Base-by-base conservation (phyloP, 805 yeast species). In the Nakazawaea anatomiae region DNA sequence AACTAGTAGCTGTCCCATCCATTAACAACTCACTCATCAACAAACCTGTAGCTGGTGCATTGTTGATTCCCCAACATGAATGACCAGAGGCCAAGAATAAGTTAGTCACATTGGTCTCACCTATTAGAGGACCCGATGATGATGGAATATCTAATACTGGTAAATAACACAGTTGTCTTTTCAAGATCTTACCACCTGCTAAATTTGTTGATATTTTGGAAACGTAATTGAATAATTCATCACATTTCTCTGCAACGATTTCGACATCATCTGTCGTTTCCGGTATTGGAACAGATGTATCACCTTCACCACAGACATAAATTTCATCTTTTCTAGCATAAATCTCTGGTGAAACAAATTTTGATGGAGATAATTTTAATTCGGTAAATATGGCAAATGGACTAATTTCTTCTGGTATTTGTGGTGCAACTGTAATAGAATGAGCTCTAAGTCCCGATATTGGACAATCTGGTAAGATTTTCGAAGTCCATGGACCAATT, bases 61-160 rank as follows among this genome's bases (percentile, higher is more conserved):
- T 92, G 70, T 92, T 94, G 55, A 92, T 94, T 27, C 99, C 99
- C 99, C 99, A 92, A 69, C 98, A 94, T 12, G 96, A 87, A 67
- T 92, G 99, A 0, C 98, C 99, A 12, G 92, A 80, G 2, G 97
- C 96, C 51, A 92, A 66, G 59, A 72, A 87, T 54, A 92, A 71
- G 54, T 84, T 83, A 27, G 78, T 80, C 6, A 91, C 95, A 60
- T 90, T 90, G 0, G 98, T 92, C 59, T 88, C 92, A 44, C 99
- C 99, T 58, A 92, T 84, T 49, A 94, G 72, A 0, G 99, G 99
- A 5, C 99, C 99, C 1, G 92, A 81, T 39, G 89, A 80, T 4
- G 95, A 86, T 1, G 97, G 96, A 7, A 90, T 92, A 63, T 92
- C 96, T 47, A 92, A 76, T 5, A 92, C 96, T 0, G 99, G 99